Base-by-base conservation (phyloP, 352 stramenopile species). In the Globisporangium sylvaticum region DNA sequence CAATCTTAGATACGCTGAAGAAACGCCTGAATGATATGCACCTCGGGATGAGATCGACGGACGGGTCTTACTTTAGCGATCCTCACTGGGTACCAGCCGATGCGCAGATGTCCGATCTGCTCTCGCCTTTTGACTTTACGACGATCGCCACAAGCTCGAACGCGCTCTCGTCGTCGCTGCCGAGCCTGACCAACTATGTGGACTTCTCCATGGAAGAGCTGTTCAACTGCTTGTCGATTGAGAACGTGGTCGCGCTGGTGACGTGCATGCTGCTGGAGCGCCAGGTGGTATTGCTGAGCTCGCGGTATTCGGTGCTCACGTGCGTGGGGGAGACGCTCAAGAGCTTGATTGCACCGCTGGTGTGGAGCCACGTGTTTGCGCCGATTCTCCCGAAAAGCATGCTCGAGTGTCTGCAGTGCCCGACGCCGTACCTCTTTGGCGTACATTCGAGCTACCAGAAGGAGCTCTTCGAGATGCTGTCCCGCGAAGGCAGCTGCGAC, bases 311-410 rank as follows among this genome's bases (percentile, higher is more conserved):
- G 24, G 85, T 94, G 25, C 78, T 95, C 9, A 94, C 85, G 25
- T 80, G 75, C 18, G 85, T 93, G 18, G 87, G 84, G 20, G 87
- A 95, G 71, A 89, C 88, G 8, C 73, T 95, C 20, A 89, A 90
- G 68, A 81, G 75, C 27, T 79, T 97, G 42, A 82, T 97, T 54
- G 61, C 77, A 3, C 90, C 90, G 44, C 68, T 97, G 3, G 59
- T 89, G 54, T 97, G 89, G 89, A 91, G 88, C 48, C 89, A 97
- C 57, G 83, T 95, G 27, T 97, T 95, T 67, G 83, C 82, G 1
- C 88, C 86, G 12, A 89, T 96, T 44, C 58, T 96, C 24, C 88
- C 88, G 4, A 82, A 87, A 60, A 85, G 74, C 53, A 94, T 95
- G 84, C 74, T 93, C 8, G 87, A 94, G 62, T 90, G 80, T 22